Percentiles rank a stretch among this genome's conserved stretches.
Evolutionary conservation across 805 yeast species (phyloP).

Genomic region (Metschnikowia gelsemii): DNA sequence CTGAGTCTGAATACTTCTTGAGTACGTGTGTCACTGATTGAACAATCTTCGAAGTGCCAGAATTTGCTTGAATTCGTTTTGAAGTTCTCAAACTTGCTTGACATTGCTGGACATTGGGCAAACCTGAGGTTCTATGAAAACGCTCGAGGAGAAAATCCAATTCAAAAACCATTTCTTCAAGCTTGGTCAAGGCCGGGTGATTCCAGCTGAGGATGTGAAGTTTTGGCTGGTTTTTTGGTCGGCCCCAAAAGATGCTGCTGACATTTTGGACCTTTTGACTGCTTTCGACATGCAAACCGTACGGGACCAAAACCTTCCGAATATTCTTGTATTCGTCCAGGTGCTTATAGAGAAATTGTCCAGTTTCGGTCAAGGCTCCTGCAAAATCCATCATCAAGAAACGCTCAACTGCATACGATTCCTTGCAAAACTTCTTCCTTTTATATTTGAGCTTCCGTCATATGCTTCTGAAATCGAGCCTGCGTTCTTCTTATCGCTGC

Average conservation of each 20-base stretch:
- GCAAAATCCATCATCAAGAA: conserved; percentile 27
- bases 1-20: no score
- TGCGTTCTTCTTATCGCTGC: conserved; percentile 33
- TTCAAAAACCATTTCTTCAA: conserved; percentile 60
- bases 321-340: conserved; percentile 55
- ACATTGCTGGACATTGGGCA: no score
- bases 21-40: no score
- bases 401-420: conserved; percentile 63
- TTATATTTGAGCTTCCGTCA: conserved; percentile 54
- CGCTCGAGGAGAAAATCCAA: conserved; percentile 64
- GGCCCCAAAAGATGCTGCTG: conserved; percentile 50
- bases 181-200: conserved; percentile 48
- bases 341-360: conserved; percentile 27
- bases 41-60: no score
- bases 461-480: conserved; percentile 26
- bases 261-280: conserved; percentile 57
- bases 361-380: conserved; percentile 10
- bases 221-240: conserved; percentile 36
- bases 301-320: conserved; percentile 55
- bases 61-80: no score
- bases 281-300: conserved; percentile 58
- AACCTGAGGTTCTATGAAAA: conserved; percentile 52
- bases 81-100: no score
- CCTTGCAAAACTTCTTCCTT: conserved; percentile 64
- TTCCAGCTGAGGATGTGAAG: conserved; percentile 24